Percentiles rank a stretch among this genome's conserved stretches.
phyloP scores from a whole-genome alignment of 2,329 filamentous ascomycete genomes.

The Fusarium sp. region DNA sequence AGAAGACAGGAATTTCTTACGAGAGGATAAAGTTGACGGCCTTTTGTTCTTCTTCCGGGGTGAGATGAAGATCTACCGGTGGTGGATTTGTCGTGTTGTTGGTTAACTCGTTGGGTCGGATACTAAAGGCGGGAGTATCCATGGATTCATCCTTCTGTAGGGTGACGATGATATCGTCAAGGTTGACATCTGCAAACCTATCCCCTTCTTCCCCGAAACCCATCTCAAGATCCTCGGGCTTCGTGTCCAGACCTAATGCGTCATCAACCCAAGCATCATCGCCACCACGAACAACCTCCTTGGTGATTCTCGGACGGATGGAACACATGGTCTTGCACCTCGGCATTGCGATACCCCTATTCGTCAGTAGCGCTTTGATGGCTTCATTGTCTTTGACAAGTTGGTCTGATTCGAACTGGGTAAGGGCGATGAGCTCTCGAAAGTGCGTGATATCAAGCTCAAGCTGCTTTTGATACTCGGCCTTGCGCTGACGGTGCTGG shows the following conservation, averaged over 20 bases:
- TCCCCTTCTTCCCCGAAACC: slow-evolving; percentile 31
- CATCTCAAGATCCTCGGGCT: neutral
- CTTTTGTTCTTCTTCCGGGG: slow-evolving; percentile 53
- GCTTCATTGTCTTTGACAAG: slow-evolving; percentile 56
- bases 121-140: slow-evolving; percentile 55
- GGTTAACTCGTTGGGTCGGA: slow-evolving; percentile 46
- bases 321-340: slow-evolving; percentile 19
- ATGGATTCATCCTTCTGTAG: slow-evolving; percentile 54
- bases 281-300: slow-evolving; percentile 1
- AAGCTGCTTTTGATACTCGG: slow-evolving; percentile 63
- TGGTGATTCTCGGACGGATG: slow-evolving; percentile 2
- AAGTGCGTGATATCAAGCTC: slow-evolving; percentile 60
- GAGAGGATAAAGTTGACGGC: slow-evolving; percentile 64
- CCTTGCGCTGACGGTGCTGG: slow-evolving; percentile 65
- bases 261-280: slow-evolving; percentile 37
- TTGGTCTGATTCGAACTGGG: slow-evolving; percentile 51
- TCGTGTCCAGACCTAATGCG: slow-evolving; percentile 12
- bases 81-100: slow-evolving; percentile 31
- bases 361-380: slow-evolving; percentile 50
- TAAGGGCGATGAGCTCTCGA: slow-evolving; percentile 56
- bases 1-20: slow-evolving; percentile 47
- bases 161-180: slow-evolving; percentile 53
- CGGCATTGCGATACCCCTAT: slow-evolving; percentile 37
- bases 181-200: slow-evolving; percentile 48
- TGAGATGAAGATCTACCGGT: slow-evolving; percentile 44